phyloP scores from a whole-genome alignment of 371 early-diverging fungal genomes.

The Circinella minor region DNA sequence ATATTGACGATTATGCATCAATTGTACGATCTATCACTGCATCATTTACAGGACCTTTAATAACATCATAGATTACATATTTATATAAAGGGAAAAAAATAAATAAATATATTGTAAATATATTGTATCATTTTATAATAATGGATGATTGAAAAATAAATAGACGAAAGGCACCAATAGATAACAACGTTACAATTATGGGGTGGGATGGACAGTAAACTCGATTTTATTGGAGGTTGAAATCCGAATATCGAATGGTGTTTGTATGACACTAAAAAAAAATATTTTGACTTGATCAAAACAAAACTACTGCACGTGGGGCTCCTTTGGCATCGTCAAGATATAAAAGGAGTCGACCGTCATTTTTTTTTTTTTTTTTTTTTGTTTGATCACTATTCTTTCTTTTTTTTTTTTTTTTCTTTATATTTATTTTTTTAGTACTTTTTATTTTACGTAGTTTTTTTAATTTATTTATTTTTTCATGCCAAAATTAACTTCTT shows the following conservation, averaged over 20 bases:
- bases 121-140: too few species aligned
- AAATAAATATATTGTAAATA: too few species aligned
- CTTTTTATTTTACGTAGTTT: too few species aligned
- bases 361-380: too few species aligned
- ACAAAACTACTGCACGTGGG: too few species aligned
- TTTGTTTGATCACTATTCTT: too few species aligned
- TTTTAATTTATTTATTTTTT: not conserved
- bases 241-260: not conserved
- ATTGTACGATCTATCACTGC: conserved; percentile 46
- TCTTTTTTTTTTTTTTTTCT: too few species aligned
- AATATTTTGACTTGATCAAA: too few species aligned
- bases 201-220: not conserved
- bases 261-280: not conserved
- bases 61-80: not conserved
- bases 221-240: not conserved
- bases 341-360: not conserved
- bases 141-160: too few species aligned
- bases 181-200: too few species aligned
- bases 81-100: not conserved
- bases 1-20: conserved; percentile 36
- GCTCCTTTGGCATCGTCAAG: not conserved
- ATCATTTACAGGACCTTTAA: conserved; percentile 30
- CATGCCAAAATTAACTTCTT: not conserved
- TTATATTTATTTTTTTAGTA: too few species aligned
- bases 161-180: too few species aligned